These are phyloP conservation scores for Psilocybe cubensis DNA, from an alignment of 768 basidiomycete species.

Conservation along the genomic window DNA sequence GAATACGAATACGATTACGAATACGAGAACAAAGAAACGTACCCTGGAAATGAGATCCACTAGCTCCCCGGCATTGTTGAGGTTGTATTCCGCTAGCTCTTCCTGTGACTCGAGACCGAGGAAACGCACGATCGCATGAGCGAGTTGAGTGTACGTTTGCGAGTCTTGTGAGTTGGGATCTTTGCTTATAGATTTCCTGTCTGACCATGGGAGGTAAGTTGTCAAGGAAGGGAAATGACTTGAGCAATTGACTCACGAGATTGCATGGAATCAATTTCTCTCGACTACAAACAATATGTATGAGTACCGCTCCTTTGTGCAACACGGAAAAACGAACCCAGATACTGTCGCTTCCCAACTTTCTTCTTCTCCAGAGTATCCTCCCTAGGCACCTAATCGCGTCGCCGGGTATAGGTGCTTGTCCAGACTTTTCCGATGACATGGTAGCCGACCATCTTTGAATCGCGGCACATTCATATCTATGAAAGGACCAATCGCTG, in stretches of 20 bases:
- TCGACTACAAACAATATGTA: slow-evolving; percentile 43
- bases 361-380: slow-evolving; percentile 67
- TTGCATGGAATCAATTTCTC: slow-evolving; percentile 70
- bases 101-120: slow-evolving; percentile 60
- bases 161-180: slow-evolving; percentile 42
- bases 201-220: slow-evolving; percentile 34
- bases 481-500: slow-evolving; percentile 76
- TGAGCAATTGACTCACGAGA: slow-evolving; percentile 58
- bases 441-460: slow-evolving; percentile 46
- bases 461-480: slow-evolving; percentile 76
- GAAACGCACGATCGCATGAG: slow-evolving; percentile 76
- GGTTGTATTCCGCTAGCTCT: slow-evolving; percentile 60
- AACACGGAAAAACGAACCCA: slow-evolving; percentile 52
- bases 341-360: slow-evolving; percentile 50
- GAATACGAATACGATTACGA: too few species aligned
- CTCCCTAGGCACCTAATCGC: slow-evolving; percentile 81
- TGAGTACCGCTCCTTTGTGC: not conserved
- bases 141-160: slow-evolving; percentile 69
- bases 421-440: slow-evolving; percentile 22
- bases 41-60: slow-evolving; percentile 77
- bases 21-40: slow-evolving; percentile 20
- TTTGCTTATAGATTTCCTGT: slow-evolving; percentile 52
- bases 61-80: slow-evolving; percentile 62
- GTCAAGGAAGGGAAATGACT: not conserved
- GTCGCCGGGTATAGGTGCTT: slow-evolving; percentile 62